A percentile compares a stretch with the other conserved stretches of the same genome.
Evolutionary conservation across 1,284 basidiomycete species (phyloP).

Genomic region (Sanghuangporus weigelae): DNA sequence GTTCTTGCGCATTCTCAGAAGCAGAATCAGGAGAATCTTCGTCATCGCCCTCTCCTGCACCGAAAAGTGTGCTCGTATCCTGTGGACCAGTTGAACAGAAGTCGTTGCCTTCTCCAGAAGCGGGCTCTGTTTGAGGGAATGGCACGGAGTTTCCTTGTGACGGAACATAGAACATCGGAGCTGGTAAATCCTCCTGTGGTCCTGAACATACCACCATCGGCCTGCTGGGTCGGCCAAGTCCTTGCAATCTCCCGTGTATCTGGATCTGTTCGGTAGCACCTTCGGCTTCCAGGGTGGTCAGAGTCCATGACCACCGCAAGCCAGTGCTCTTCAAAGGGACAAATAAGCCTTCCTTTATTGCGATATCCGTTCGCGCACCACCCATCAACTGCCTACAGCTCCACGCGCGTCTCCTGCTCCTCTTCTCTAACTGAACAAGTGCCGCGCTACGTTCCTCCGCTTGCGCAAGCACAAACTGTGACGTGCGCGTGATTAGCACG

Average conservation of each 20-base stretch:
- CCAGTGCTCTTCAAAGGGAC: not conserved
- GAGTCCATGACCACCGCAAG: not conserved
- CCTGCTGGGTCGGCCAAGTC: not conserved
- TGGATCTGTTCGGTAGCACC: not conserved
- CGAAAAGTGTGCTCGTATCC: slow-evolving; percentile 14
- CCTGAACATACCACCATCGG: not conserved
- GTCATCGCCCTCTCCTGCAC: not conserved
- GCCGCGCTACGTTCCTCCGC: slow-evolving; percentile 2
- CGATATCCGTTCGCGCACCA: not conserved
- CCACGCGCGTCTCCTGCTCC: slow-evolving; percentile 51
- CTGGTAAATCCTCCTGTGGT: not conserved
- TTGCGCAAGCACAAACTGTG: not conserved
- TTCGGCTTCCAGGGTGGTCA: not conserved
- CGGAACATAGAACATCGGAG: not conserved
- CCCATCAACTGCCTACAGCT: slow-evolving; percentile 30
- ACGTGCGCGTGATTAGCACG: slow-evolving; percentile 2
- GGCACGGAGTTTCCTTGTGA: slow-evolving; percentile 4
- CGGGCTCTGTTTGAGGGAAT: slow-evolving; percentile 14
- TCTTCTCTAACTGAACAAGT: slow-evolving; percentile 41
- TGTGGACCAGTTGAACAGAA: slow-evolving; percentile 18
- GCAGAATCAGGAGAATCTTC: not conserved
- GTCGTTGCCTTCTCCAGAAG: slow-evolving; percentile 4
- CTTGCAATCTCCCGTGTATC: not conserved
- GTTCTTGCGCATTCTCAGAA: not conserved
- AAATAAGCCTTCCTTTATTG: not conserved